These are phyloP conservation scores for Stachybotrys echinatus DNA, from an alignment of 2,329 filamentous ascomycete genomes.

Conservation along the genomic window DNA sequence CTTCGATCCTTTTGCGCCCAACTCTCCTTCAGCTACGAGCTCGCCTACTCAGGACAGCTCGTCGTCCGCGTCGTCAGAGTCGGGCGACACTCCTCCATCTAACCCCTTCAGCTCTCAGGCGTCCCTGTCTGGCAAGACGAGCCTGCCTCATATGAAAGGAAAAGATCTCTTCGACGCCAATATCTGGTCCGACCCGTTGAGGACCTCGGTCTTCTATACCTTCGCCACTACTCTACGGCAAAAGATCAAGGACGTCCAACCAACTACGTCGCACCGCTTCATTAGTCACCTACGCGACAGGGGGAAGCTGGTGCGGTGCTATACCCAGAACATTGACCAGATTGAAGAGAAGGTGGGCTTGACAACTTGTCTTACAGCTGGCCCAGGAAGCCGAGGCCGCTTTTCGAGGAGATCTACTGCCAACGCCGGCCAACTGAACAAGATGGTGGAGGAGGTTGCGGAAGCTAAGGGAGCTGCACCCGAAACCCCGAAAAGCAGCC, in stretches of 20 bases:
- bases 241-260: conserved; percentile 57
- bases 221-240: conserved; percentile 65
- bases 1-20: conserved; percentile 44
- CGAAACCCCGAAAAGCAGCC: conserved; percentile 12
- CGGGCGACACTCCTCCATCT: conserved; percentile 37
- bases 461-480: conserved; percentile 11
- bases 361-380: conserved; percentile 54
- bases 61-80: conserved; percentile 38
- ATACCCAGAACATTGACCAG: conserved; percentile 72
- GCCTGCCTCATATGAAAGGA: conserved; percentile 60
- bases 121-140: conserved; percentile 23
- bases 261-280: conserved; percentile 63
- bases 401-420: conserved; percentile 47
- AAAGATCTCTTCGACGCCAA: conserved; percentile 67
- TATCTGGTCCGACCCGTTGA: conserved; percentile 63
- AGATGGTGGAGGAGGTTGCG: conserved; percentile 30
- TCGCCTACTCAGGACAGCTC: conserved; percentile 30
- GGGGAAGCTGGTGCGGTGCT: conserved; percentile 64
- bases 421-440: conserved; percentile 24
- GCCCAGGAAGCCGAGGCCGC: conserved; percentile 55
- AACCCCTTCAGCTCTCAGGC: conserved; percentile 35
- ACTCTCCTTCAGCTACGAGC: conserved; percentile 28
- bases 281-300: conserved; percentile 62
- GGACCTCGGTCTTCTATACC: conserved; percentile 67
- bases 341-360: conserved; percentile 67